phyloP scores from a whole-genome alignment of 208 protist species.

The Blastocrithidia nonstop region DNA sequence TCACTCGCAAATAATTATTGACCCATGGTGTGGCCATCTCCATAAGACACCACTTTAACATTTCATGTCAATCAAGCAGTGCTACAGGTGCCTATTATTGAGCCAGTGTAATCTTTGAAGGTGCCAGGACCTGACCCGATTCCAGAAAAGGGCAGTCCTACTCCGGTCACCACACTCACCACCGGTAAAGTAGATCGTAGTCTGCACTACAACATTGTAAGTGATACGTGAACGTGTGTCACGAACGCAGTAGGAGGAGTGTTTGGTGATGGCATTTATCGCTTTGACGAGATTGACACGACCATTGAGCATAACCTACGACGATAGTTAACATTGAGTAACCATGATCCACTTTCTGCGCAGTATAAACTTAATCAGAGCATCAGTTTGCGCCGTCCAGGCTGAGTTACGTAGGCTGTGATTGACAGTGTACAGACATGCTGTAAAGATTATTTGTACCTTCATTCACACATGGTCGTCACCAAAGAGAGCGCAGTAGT shows the following conservation, averaged over 20 bases:
- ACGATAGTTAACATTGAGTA: slow-evolving; percentile 34
- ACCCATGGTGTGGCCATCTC: slow-evolving; percentile 48
- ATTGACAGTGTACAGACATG: slow-evolving; percentile 22
- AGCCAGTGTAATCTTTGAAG: not conserved
- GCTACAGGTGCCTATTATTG: slow-evolving; percentile 10
- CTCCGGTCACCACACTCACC: slow-evolving; percentile 16
- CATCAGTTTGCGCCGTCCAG: slow-evolving; percentile 24
- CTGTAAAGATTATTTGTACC: slow-evolving; percentile 26
- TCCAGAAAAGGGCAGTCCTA: slow-evolving; percentile 22
- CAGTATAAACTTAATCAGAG: slow-evolving; percentile 27
- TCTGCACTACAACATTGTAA: slow-evolving; percentile 27
- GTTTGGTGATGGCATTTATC: slow-evolving; percentile 45
- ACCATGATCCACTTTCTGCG: slow-evolving; percentile 42
- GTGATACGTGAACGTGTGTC: slow-evolving; percentile 33
- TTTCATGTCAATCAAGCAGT: slow-evolving; percentile 11
- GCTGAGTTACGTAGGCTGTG: slow-evolving; percentile 22
- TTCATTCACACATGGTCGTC: slow-evolving; percentile 21
- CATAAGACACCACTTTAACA: slow-evolving; percentile 26
- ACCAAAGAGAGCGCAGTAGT: slow-evolving; percentile 16
- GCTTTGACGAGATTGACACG: slow-evolving; percentile 45
- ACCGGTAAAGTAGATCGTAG: slow-evolving; percentile 20
- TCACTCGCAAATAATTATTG: slow-evolving; percentile 50
- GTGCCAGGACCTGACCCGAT: slow-evolving; percentile 10
- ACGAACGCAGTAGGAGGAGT: slow-evolving; percentile 35
- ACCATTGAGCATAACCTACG: slow-evolving; percentile 44